These are phyloP conservation scores for Melampsora occidentalis DNA, from an alignment of 1,284 basidiomycete genomes.

Conservation along the genomic window DNA sequence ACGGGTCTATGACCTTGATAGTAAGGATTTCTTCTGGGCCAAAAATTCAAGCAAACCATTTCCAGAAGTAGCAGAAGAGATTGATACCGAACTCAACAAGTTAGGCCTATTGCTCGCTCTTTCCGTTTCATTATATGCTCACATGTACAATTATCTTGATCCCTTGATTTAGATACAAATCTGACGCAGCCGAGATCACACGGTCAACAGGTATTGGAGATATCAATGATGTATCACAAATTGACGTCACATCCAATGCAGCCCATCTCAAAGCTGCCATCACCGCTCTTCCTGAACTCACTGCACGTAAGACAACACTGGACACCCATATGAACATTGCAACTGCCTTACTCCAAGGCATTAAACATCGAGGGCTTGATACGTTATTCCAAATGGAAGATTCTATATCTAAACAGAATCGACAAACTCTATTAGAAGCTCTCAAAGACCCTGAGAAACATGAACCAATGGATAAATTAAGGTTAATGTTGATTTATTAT, in stretches of 20 bases:
- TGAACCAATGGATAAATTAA: conserved; percentile 78
- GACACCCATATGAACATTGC: conserved; percentile 99
- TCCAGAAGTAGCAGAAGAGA: conserved; percentile 97
- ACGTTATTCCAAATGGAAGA: conserved; percentile 97
- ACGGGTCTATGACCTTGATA: conserved; percentile 90
- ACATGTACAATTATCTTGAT: background rate
- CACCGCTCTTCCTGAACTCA: conserved; percentile 94
- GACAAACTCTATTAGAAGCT: conserved; percentile 75
- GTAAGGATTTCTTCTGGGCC: conserved; percentile 99
- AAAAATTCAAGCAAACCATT: conserved; percentile 95
- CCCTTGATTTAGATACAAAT: conserved; percentile 66
- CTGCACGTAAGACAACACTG: conserved; percentile 89
- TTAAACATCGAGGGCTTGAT: conserved; percentile 91
- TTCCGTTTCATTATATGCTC: conserved; percentile 1
- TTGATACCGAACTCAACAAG: conserved; percentile 84
- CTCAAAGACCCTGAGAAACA: conserved; percentile 65
- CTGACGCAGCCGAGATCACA: conserved; percentile 95
- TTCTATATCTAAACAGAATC: conserved; percentile 74
- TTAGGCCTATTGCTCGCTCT: conserved; percentile 15
- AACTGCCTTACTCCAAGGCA: conserved; percentile 88
- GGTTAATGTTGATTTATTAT: conserved; percentile 90
- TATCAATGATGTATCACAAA: conserved; percentile 87
- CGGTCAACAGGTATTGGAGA: conserved; percentile 93
- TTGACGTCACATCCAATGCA: conserved; percentile 91
- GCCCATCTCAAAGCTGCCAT: conserved; percentile 95